These are phyloP conservation scores for Eragrostis curvula DNA, from an alignment of 176 grass and related monocot species.

Conservation along the genomic window DNA sequence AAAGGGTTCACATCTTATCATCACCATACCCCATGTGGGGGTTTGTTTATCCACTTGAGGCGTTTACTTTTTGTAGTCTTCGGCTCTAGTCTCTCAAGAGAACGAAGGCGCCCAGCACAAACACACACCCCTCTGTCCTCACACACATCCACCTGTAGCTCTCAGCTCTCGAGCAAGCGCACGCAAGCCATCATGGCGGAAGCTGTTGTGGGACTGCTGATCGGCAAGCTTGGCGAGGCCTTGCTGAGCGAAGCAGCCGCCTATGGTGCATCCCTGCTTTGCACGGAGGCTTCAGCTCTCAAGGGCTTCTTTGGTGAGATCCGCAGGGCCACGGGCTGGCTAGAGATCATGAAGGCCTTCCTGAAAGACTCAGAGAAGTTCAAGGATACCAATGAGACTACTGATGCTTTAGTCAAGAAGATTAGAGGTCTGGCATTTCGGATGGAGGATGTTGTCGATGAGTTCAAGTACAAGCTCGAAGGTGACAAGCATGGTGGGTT, in stretches of 20 bases:
- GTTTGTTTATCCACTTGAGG: too few species aligned
- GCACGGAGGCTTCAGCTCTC: not conserved
- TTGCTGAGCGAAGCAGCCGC: not conserved
- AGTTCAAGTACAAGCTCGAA: conserved; percentile 8
- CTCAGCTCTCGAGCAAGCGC: too few species aligned
- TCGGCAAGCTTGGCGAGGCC: not conserved
- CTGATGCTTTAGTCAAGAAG: not conserved
- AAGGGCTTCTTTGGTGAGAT: not conserved
- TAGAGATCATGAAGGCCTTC: conserved; percentile 15
- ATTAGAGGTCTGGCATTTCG: not conserved
- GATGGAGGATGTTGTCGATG: conserved; percentile 8
- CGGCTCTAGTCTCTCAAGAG: too few species aligned
- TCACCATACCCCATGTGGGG: too few species aligned
- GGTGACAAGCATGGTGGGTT: not conserved
- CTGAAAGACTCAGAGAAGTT: not conserved
- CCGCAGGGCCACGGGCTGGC: not conserved
- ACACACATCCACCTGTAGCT: too few species aligned
- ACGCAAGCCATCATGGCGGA: not conserved
- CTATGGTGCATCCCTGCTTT: not conserved
- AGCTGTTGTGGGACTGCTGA: not conserved
- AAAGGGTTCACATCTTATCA: too few species aligned
- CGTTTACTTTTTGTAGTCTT: too few species aligned
- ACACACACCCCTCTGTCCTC: too few species aligned
- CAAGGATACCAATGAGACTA: not conserved
- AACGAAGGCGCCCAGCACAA: too few species aligned